These are phyloP conservation scores for Exsudoporus floridanus DNA, from an alignment of 1,284 basidiomycete species.

Conservation along the genomic window DNA sequence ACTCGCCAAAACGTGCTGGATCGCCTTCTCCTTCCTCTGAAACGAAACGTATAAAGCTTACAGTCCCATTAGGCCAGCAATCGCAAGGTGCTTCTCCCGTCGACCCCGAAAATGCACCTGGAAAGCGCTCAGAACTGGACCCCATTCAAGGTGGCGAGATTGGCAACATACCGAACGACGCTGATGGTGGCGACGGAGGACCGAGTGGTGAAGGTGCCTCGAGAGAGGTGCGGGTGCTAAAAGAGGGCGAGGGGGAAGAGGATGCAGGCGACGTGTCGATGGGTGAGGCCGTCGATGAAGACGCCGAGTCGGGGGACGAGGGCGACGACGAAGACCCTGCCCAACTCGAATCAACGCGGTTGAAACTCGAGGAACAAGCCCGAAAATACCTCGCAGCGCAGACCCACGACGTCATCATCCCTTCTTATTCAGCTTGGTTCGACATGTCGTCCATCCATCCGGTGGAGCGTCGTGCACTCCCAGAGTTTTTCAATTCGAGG, in stretches of 20 bases:
- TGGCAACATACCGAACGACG: conserved; percentile 61
- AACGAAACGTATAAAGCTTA: conserved; percentile 64
- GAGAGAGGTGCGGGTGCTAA: conserved; percentile 47
- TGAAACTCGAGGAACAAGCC: conserved; percentile 81
- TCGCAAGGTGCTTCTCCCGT: conserved; percentile 64
- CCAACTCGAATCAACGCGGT: conserved; percentile 74
- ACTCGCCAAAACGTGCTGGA: conserved; percentile 72
- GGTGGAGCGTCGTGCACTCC: conserved; percentile 89
- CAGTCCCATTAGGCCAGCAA: conserved; percentile 49
- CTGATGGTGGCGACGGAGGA: conserved; percentile 41
- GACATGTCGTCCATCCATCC: conserved; percentile 92
- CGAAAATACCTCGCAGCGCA: conserved; percentile 94
- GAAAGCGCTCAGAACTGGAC: conserved; percentile 75
- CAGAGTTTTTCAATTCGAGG: conserved; percentile 97
- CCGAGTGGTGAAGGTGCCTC: conserved; percentile 44
- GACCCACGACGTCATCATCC: conserved; percentile 96
- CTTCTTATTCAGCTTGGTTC: conserved; percentile 98
- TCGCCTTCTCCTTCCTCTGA: conserved; percentile 62
- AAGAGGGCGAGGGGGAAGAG: conserved; percentile 64
- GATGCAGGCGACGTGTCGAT: conserved; percentile 67
- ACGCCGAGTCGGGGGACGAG: conserved; percentile 56
- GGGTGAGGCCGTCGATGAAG: conserved; percentile 71
- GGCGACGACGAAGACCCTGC: conserved; percentile 77
- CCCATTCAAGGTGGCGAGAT: conserved; percentile 69
- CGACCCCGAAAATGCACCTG: conserved; percentile 70